Evolutionary conservation across 176 grass and related monocot genomes (phyloP), one percentile per base, ranked within the genome.

Genomic region (Leersia perrieri): DNA sequence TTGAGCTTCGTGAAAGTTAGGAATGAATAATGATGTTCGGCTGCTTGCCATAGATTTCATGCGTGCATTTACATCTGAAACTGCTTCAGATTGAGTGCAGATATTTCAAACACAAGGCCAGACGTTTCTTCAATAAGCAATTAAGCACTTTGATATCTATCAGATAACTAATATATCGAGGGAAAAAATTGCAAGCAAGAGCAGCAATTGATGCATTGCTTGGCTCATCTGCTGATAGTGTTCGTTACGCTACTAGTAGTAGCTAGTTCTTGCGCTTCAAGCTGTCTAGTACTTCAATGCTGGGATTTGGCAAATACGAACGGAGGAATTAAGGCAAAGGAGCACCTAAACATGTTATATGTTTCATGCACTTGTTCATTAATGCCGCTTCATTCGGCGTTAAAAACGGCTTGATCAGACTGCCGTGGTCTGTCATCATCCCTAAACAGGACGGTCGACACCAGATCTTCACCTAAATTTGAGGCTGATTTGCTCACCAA

Each of bases 401-500:
- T 53, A 53, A 53, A 53, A n/a, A 22, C 20, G 49, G 49, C 49
- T n/a, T 53, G 49, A n/a, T 53, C 6, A 67, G 69, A 47, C 67
- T 38, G 66, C 22, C 36, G 47, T 20, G 73, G 58, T 58, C 40
- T 38, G 68, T 78, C 78, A 77, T 74, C 44, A 53, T 62, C 51
- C 60, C 35, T 73, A 15, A 45, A n/a, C 78, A 61, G 73, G 77
- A 3, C 15, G 47, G 23, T 82, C 60, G 42, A 12, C 47, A 12
- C 68, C 78, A 47, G 18, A 44, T 51, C 77, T 49, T 60, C 47
- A 86, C 73, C 88, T 63, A 82, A 18, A 86, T 90, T 86, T 31
- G 88, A 78, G 88, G 88, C 74, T 29, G 32, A 22, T 66, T 31
- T 77, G 38, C 73, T 47, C 73, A 82, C 67, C 83, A 90, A 68